phyloP scores from a whole-genome alignment of 192 early-diverging fungal species.

The Linnemannia schmuckeri region DNA sequence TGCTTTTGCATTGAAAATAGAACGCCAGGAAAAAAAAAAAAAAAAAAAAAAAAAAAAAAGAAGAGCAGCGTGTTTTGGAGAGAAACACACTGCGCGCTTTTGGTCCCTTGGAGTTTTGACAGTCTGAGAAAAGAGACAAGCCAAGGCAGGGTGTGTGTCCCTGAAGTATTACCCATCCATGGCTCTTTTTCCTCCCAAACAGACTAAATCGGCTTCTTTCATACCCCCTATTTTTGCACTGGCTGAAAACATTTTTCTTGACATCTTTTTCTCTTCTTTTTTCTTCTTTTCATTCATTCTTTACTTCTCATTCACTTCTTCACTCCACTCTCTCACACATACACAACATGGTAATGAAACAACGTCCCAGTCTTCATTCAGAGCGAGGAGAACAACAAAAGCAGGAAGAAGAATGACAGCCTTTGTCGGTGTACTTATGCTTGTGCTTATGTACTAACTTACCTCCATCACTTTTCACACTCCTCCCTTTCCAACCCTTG shows the following conservation, averaged over 20 bases:
- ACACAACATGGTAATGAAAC: constrained; percentile 16
- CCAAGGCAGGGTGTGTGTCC: neutral
- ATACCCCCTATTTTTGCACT: neutral
- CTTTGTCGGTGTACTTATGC: neutral
- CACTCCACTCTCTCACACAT: neutral
- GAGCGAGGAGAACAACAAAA: neutral
- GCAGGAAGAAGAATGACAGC: neutral
- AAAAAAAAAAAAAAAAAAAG: too few species aligned
- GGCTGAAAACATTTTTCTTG: neutral
- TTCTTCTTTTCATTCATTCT: constrained; percentile 6
- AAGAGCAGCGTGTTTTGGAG: neutral
- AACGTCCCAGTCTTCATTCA: neutral
- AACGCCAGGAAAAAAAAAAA: neutral
- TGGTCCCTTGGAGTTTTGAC: constrained; percentile 3
- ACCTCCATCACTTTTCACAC: neutral
- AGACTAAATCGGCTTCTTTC: neutral
- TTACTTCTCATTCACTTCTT: neutral
- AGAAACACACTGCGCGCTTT: neutral
- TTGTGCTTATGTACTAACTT: neutral
- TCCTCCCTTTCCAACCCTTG: neutral
- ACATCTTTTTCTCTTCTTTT: neutral
- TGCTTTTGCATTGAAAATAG: neutral
- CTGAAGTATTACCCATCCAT: neutral
- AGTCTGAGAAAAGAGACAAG: neutral
- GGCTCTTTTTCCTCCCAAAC: neutral